Evolutionary conservation across 331 rosid genomes (phyloP).

Genomic region (Malus hybrid): DNA sequence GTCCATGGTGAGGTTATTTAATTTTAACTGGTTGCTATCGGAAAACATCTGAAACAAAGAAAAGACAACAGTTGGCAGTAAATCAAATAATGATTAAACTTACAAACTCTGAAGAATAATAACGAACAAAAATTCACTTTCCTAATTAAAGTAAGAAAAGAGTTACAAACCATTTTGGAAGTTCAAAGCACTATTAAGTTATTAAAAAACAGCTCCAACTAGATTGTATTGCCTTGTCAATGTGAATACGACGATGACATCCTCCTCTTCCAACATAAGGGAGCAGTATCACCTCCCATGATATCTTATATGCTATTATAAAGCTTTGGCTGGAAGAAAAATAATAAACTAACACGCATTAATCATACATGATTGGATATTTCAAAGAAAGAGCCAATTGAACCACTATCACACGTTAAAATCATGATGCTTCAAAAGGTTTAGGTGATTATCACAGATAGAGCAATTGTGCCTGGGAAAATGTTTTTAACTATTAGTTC

Average conservation of each 20-base stretch:
- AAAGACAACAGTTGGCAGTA: conserved; percentile 1
- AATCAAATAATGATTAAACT: not conserved
- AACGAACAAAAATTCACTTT: not conserved
- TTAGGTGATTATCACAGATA: not conserved
- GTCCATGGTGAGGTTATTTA: conserved; percentile 50
- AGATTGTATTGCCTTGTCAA: conserved; percentile 2
- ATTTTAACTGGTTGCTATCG: conserved; percentile 25
- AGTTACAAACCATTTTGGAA: conserved; percentile 3
- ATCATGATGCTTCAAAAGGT: not conserved
- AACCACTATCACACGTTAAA: not conserved
- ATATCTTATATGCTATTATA: not conserved
- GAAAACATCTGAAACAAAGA: conserved; percentile 46
- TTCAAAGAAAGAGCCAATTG: not conserved
- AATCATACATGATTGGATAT: no score
- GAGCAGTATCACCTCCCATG: not conserved
- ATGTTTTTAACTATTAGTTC: not conserved
- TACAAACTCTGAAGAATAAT: not conserved
- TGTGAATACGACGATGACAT: not conserved
- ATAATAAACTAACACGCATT: not conserved
- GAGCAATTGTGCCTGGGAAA: not conserved
- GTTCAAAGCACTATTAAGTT: not conserved
- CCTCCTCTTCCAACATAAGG: not conserved
- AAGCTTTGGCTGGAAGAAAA: not conserved
- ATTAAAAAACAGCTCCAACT: not conserved
- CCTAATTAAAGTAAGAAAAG: not conserved